A percentile compares a stretch with the other conserved stretches of the same genome.
These are phyloP conservation scores for Neurospora terricola DNA, from an alignment of 495 filamentous ascomycete species.

Conservation along the genomic window DNA sequence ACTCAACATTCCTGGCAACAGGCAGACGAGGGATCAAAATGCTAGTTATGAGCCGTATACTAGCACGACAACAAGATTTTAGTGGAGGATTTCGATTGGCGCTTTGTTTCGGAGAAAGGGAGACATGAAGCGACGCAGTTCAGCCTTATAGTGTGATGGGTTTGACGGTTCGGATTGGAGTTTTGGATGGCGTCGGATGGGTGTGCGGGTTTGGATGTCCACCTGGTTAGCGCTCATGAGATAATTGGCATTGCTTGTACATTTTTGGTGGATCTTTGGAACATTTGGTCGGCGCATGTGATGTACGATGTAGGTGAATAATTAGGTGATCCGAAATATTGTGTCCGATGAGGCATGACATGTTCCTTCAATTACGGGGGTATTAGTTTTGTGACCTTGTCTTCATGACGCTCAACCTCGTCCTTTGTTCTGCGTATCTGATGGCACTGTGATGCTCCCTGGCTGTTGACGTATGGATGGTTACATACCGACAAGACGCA, in stretches of 20 bases:
- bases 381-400: background rate
- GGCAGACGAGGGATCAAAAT: conserved; percentile 8
- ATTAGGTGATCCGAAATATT: background rate
- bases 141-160: background rate
- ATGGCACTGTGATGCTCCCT: background rate
- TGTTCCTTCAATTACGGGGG: background rate
- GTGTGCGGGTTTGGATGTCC: background rate
- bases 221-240: background rate
- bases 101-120: background rate
- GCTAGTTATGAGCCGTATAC: conserved; percentile 13
- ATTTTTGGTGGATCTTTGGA: background rate
- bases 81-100: background rate
- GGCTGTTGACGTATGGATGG: background rate
- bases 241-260: background rate
- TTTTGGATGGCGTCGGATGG: background rate
- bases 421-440: background rate
- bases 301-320: background rate
- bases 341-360: background rate
- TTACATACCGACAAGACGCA: background rate
- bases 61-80: background rate
- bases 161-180: background rate
- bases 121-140: background rate
- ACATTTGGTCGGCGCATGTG: background rate
- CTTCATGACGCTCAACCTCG: background rate
- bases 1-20: conserved; percentile 6